Conservation (phyloP, 352 stramenopile species). For the Albugo laibachii region DNA sequence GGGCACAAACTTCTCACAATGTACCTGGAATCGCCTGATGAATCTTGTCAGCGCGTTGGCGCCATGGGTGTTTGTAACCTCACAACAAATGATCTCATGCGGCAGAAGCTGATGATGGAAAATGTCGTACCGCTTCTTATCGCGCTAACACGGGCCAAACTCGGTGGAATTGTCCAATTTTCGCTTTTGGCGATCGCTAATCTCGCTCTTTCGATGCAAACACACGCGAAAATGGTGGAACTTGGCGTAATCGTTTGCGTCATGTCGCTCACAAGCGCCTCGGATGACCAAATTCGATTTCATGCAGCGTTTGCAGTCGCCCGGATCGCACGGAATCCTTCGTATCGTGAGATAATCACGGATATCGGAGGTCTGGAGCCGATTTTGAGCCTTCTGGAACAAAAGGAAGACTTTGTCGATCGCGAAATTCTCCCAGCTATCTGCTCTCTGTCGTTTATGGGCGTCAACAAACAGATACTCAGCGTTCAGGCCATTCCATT, state of each 20-base stretch:
- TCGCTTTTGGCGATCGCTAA: conserved; percentile 88
- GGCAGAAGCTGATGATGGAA: conserved; percentile 82
- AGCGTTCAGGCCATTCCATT: conserved; percentile 82
- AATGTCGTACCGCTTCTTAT: conserved; percentile 90
- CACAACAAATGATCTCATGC: conserved; percentile 79
- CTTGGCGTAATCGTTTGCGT: conserved; percentile 87
- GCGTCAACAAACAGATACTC: conserved; percentile 91
- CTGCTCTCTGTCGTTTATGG: conserved; percentile 82
- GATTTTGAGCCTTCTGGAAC: conserved; percentile 84
- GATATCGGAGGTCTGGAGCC: conserved; percentile 90
- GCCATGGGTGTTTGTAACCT: conserved; percentile 91
- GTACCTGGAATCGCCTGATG: conserved; percentile 88
- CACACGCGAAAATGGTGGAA: conserved; percentile 85
- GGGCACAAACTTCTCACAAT: conserved; percentile 91
- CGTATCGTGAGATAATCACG: conserved; percentile 87
- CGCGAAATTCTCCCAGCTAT: conserved; percentile 81
- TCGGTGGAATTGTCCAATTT: conserved; percentile 89
- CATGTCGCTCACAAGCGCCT: conserved; percentile 88
- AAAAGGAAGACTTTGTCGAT: conserved; percentile 85
- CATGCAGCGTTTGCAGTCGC: conserved; percentile 91
- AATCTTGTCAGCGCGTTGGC: conserved; percentile 83
- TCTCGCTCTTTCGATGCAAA: conserved; percentile 84
- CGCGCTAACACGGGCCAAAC: conserved; percentile 84
- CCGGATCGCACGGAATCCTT: conserved; percentile 89
- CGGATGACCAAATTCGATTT: conserved; percentile 86